Base-by-base conservation (phyloP, 768 basidiomycete genomes). In the Hericium coralloides region DNA sequence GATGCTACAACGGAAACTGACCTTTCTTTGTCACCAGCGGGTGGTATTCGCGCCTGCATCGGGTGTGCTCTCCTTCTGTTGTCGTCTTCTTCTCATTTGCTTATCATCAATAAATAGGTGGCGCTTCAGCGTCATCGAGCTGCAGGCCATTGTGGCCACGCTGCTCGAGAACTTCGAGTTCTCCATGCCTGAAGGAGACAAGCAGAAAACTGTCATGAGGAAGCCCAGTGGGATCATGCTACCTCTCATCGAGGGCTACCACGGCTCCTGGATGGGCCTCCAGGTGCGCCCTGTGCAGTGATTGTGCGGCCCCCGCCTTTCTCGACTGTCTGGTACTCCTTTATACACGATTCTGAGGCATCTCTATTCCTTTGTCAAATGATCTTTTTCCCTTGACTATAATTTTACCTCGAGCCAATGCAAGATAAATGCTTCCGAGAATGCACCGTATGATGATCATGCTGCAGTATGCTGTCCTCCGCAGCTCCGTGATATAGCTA, bases 161-260 rank as follows among this genome's bases (percentile, higher is more conserved):
- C 12, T 60, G 37, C 18, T 60, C 20, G 55, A 53, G 38, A 23
- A 55, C 48, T 60, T 60, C 53, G 50, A 60, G 20, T 20, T 60
- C n/a, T 39, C 54, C 7, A 18, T 60, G 15, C 59, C 59, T 8
- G 31, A 31, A 31, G 31, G 31, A 9, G 31, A 31, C 31, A 10
- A 22, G 18, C 31, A 51, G 20, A 59, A 49, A 12, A 8, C 10
- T 10, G 18, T 60, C 37, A 36, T n/a, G 39, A 41, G 60, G 23
- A 59, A 53, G 54, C 57, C 57, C 15, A 53, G 26, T 18, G 38
- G 45, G 4, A 4, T 59, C 20, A 60, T 60, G 58, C 49, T 55
- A 45, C 54, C 60, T 4, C 52, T 60, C 57, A 37, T 17, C n/a
- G 59, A 58, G 17, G 57, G 51, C 14, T 49, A 52, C 20, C 17